These are phyloP conservation scores for Apiotrichum sp. DNA, from an alignment of 1,284 basidiomycete species.

Conservation along the genomic window DNA sequence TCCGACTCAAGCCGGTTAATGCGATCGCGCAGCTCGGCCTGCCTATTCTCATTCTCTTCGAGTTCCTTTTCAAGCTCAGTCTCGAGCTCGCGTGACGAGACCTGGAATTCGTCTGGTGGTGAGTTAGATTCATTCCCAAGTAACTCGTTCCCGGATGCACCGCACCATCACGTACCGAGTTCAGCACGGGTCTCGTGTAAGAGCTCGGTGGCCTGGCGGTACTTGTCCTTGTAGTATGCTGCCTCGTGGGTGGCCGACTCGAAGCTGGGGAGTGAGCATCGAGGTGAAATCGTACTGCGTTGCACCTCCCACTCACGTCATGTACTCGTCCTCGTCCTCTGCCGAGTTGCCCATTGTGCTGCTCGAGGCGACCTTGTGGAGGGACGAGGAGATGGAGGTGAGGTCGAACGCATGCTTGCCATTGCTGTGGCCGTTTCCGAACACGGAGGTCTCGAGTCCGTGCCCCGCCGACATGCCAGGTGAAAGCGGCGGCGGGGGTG, in stretches of 20 bases:
- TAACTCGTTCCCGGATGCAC: too few relatives aligned
- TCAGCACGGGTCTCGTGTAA: conserved; percentile 76
- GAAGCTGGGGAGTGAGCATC: conserved; percentile 27
- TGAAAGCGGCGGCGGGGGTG: too few relatives aligned
- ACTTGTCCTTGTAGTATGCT: conserved; percentile 72
- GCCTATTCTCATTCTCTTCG: conserved; percentile 75
- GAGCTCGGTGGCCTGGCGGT: conserved; percentile 76
- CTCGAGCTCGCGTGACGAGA: conserved; percentile 85
- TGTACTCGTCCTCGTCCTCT: conserved; percentile 29
- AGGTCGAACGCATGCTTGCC: neutral
- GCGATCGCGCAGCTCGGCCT: conserved; percentile 72
- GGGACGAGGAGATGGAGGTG: neutral
- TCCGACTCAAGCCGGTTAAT: conserved; percentile 68
- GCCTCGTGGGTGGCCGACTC: conserved; percentile 43
- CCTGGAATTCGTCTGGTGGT: conserved; percentile 70
- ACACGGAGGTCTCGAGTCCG: neutral
- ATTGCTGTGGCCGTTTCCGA: neutral
- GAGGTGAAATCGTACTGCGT: too few relatives aligned
- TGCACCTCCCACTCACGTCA: conserved; percentile 22
- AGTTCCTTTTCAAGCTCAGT: conserved; percentile 86
- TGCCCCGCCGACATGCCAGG: conserved; percentile 6
- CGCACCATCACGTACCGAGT: conserved; percentile 49
- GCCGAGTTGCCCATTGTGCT: conserved; percentile 7
- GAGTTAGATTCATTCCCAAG: neutral
- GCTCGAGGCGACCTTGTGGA: conserved; percentile 17